Evolutionary conservation across 192 early-diverging fungal species (phyloP).

Genomic region (Podila verticillata): DNA sequence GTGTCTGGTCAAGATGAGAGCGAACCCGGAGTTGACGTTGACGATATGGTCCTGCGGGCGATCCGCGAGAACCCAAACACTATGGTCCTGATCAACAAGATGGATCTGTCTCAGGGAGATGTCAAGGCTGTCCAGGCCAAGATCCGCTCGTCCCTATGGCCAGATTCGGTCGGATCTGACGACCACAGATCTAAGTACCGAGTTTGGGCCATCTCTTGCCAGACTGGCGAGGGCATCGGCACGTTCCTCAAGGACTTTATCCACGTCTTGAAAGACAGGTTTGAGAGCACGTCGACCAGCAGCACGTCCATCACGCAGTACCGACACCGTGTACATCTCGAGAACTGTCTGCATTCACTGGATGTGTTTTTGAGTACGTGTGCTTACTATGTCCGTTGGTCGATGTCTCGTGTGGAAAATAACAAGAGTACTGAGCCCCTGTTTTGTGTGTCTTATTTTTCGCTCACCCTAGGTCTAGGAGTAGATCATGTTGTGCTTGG

Average conservation of each 20-base stretch:
- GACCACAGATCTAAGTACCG: conserved; percentile 9
- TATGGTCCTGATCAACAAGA: conserved; percentile 73
- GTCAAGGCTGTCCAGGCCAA: background rate
- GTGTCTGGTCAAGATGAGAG: background rate
- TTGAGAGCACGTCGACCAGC: conserved; percentile 34
- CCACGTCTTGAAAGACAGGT: conserved; percentile 54
- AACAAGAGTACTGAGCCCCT: background rate
- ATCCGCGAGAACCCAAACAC: conserved; percentile 61
- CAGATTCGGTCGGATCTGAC: background rate
- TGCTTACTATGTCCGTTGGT: background rate
- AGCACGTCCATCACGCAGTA: conserved; percentile 72
- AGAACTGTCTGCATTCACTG: conserved; percentile 60
- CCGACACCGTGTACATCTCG: conserved; percentile 72
- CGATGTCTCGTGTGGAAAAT: conserved; percentile 4
- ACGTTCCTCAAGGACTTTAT: conserved; percentile 54
- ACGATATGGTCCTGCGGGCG: conserved; percentile 47
- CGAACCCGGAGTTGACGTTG: conserved; percentile 28
- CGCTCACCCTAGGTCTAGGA: conserved; percentile 16
- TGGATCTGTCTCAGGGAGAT: conserved; percentile 49
- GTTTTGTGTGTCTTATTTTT: too few relatives aligned
- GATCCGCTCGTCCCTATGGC: conserved; percentile 21
- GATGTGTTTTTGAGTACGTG: conserved; percentile 57
- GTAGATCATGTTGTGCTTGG: conserved; percentile 70
- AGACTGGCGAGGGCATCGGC: conserved; percentile 61
- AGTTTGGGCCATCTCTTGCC: conserved; percentile 59